These are phyloP conservation scores for Pilobolus umbonatus DNA, from an alignment of 192 early-diverging fungal genomes.

Conservation along the genomic window DNA sequence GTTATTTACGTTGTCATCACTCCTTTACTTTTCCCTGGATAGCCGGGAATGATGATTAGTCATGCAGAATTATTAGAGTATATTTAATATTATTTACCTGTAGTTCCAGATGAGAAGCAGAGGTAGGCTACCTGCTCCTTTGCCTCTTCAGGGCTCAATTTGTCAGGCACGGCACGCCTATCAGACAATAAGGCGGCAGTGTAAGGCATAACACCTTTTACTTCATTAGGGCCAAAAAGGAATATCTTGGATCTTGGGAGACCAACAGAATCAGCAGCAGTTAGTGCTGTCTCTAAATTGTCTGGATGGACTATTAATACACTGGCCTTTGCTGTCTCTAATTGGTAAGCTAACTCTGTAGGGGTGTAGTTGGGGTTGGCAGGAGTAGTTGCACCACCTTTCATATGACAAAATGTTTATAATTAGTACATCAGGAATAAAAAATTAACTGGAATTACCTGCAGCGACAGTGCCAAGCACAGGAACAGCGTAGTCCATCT, in stretches of 20 bases:
- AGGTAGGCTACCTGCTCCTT: constrained; percentile 22
- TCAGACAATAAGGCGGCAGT: constrained; percentile 11
- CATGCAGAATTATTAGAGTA: background rate
- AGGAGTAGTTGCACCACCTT: constrained; percentile 64
- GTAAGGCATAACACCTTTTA: constrained; percentile 24
- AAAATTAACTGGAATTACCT: constrained; percentile 22
- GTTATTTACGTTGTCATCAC: constrained; percentile 32
- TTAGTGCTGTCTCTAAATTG: constrained; percentile 22
- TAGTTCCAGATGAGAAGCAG: constrained; percentile 35
- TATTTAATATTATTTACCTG: background rate
- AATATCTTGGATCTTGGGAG: constrained; percentile 19
- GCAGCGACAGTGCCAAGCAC: constrained; percentile 36
- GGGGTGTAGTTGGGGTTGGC: constrained; percentile 79
- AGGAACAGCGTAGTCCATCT: constrained; percentile 29
- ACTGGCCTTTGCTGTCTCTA: constrained; percentile 63
- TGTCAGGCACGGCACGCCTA: constrained; percentile 11
- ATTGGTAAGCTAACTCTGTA: constrained; percentile 71
- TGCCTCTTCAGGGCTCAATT: constrained; percentile 25
- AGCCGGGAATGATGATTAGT: background rate
- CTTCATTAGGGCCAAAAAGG: constrained; percentile 23
- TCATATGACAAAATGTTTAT: background rate
- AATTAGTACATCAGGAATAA: background rate
- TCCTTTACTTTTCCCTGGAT: constrained; percentile 34
- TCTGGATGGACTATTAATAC: constrained; percentile 52
- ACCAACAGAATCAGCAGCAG: constrained; percentile 16